A percentile compares a stretch with the other conserved stretches of the same genome.
phyloP scores from a whole-genome alignment of 257 asterid species.

The Vinca minor region DNA sequence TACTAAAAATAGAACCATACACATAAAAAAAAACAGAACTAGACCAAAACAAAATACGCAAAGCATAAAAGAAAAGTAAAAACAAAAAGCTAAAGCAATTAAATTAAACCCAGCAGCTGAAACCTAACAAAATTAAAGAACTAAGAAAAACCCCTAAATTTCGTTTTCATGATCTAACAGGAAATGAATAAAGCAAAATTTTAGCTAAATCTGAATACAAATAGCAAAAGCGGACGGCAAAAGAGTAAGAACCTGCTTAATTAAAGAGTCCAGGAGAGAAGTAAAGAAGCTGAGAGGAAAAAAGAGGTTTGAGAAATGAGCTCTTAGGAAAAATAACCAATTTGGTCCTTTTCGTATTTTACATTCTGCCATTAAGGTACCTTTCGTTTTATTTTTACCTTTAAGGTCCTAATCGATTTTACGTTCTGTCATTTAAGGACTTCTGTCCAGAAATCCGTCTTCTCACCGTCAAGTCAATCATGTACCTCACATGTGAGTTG shows the following conservation, averaged over 20 bases:
- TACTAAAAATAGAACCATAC: neutral
- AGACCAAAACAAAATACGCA: no score
- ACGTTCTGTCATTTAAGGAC: no score
- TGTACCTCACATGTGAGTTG: no score
- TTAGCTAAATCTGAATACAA: neutral
- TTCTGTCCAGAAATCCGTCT: no score
- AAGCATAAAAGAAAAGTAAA: neutral
- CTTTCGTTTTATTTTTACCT: no score
- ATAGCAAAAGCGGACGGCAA: neutral
- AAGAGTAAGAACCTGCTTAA: neutral
- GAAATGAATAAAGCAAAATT: neutral
- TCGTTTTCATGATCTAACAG: neutral
- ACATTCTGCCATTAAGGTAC: no score
- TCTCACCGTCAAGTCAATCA: no score
- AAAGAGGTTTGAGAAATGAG: neutral
- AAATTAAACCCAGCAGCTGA: neutral
- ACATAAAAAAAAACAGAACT: neutral
- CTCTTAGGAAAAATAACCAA: no score
- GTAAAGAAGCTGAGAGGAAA: neutral
- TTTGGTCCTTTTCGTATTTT: no score
- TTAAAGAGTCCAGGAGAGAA: neutral
- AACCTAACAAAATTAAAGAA: neutral
- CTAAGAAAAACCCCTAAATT: neutral
- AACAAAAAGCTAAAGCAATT: neutral
- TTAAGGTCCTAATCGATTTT: no score